Conservation (phyloP, 257 asterid species). For the Solanum appendiculatum region DNA sequence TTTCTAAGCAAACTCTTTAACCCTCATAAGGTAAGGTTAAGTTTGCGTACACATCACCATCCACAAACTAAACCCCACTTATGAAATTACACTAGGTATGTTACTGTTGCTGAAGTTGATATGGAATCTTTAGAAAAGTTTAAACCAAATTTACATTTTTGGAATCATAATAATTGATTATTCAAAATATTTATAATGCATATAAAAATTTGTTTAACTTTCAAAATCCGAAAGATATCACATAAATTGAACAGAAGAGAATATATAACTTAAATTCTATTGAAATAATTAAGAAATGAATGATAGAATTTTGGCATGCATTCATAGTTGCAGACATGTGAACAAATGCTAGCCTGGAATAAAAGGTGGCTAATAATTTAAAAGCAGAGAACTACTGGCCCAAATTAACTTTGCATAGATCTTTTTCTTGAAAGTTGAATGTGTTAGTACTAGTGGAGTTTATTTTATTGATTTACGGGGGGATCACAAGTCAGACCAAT, state of each 20-base stretch:
- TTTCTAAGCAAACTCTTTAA: not conserved
- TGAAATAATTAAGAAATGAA: not conserved
- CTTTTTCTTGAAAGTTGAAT: not conserved
- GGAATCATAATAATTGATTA: not conserved
- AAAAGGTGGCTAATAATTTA: not conserved
- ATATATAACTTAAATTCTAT: not conserved
- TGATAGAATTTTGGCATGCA: not conserved
- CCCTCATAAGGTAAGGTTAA: not conserved
- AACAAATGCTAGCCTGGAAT: conserved; percentile 5
- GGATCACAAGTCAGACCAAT: conserved; percentile 4
- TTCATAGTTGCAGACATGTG: conserved; percentile 6
- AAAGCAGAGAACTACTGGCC: not conserved
- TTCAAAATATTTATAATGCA: not conserved
- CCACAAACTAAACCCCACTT: not conserved
- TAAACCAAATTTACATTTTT: no score
- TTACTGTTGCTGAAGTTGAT: not conserved
- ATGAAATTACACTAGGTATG: not conserved
- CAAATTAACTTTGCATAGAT: not conserved
- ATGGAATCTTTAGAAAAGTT: no score
- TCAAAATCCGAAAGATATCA: not conserved
- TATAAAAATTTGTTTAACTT: not conserved
- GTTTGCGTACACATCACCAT: not conserved
- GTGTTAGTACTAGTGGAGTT: not conserved
- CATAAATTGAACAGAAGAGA: not conserved
- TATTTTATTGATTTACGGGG: not conserved